These are phyloP conservation scores for Phytophthora nicotianae DNA, from an alignment of 352 stramenopile species.

Conservation along the genomic window DNA sequence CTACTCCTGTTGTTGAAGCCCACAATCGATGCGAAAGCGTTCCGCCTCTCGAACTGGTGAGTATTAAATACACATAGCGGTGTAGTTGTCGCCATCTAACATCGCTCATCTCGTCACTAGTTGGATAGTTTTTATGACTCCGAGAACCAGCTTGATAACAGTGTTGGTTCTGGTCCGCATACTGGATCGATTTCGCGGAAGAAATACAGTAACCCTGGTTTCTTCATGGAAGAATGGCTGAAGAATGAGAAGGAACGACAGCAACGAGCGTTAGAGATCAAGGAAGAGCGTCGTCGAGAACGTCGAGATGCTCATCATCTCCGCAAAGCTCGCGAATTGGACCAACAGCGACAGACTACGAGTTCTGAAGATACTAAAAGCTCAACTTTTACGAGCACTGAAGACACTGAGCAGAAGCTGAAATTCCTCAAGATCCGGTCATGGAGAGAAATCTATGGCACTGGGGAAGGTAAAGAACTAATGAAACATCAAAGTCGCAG, in stretches of 20 bases:
- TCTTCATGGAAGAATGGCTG: conserved; percentile 69
- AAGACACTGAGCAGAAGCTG: conserved; percentile 34
- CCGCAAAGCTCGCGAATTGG: conserved; percentile 13
- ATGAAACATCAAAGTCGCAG: conserved; percentile 31
- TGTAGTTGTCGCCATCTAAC: not conserved
- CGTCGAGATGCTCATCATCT: conserved; percentile 19
- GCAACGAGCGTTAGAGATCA: conserved; percentile 38
- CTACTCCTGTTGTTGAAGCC: conserved; percentile 24
- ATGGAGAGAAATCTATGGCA: conserved; percentile 70
- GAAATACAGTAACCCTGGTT: conserved; percentile 65
- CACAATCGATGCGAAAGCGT: conserved; percentile 48
- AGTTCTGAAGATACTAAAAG: conserved; percentile 26
- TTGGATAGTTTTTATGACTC: conserved; percentile 44
- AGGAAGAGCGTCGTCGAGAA: conserved; percentile 38
- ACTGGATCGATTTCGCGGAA: conserved; percentile 35
- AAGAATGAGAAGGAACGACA: conserved; percentile 45
- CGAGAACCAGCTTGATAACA: conserved; percentile 4
- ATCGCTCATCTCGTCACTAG: conserved; percentile 13
- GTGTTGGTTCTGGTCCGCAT: not conserved
- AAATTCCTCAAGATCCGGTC: conserved; percentile 67
- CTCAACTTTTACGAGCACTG: conserved; percentile 15
- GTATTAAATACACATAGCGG: not conserved
- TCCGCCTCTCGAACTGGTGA: conserved; percentile 50
- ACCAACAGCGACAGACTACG: conserved; percentile 25
- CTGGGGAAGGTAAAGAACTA: conserved; percentile 62